Base-by-base conservation (phyloP, 176 grass and related monocot genomes). In the Bromus sterilis region DNA sequence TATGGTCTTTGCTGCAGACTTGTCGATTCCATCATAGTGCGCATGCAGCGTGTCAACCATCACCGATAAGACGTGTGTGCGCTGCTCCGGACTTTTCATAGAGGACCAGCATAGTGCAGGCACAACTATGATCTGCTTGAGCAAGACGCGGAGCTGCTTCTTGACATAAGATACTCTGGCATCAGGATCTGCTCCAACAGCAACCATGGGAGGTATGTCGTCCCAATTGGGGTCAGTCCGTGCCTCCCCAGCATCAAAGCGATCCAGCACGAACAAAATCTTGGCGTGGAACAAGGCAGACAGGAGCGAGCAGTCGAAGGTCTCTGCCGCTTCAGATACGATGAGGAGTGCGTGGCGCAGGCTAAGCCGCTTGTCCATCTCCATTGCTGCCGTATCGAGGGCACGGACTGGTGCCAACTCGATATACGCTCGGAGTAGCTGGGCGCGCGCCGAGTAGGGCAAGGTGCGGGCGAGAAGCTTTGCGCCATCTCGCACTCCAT, bases 231-330 rank as follows among this genome's bases (percentile, higher is more conserved):
- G 79, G 25, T 81, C 66, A 4, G 28, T 12, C 25, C 49, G 79
- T 1, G 4, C 18, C 11, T 71, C 64, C 1, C 66, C 24, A 4
- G 28, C 49, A 70, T 71, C 79, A 21, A 57, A 71, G 14, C 71
- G 16, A n/a, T 56, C 23, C 34, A 81, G 66, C 34, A 71, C 16
- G 79, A 70, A 57, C 48, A 81, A 18, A 49, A 58, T 23, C 48
- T 71, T 57, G 14, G 65, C 49, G 49, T 29, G 79, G 65, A 81
- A 81, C 49, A 69, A 71, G 79, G 66, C 46, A 11, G 71, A 5
- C 24, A 81, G 48, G 35, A 71, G 24, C 33, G 66, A 71, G 13
- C 20, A 3, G 15, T 36, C 29, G 62, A 67, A 67, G 4, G 0
- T 1, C 6, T 3, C 11, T 18, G 61, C 59, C 42, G 43, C 77